Base-by-base conservation (phyloP, 257 asterid species). In the Striga asiatica region DNA sequence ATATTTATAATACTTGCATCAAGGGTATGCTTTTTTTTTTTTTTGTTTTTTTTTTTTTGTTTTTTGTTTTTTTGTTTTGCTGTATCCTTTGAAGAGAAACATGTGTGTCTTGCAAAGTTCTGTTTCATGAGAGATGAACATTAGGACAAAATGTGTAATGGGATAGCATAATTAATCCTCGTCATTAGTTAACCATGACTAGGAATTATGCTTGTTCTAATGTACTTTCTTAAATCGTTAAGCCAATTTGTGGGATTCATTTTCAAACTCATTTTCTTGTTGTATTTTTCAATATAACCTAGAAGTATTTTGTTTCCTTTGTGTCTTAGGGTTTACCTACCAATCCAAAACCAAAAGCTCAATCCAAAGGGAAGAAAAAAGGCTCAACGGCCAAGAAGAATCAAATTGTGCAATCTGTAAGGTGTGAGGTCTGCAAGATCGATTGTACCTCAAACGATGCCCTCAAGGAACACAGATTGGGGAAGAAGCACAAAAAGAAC, bases 371-470 rank as follows among this genome's bases (percentile, higher is more conserved):
- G 61, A 23, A 52, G 35, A 29, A 4, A 10, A 31, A 35, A 23
- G 56, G 74, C 64, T 53, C 58, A 75, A 62, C 34, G 70, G 22
- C 20, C 67, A 82, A 65, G 73, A 82, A 75, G 74, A 70, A 66
- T 2, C 81, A 77, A 75, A 28, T 63, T 14, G 80, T 71, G 34
- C 88, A 80, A 48, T 71, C 89, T 48, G 76, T 67, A 13, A 75
- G 95, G 88, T 81, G 95, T 61, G 85, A 75, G 46, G 67, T 75
- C 45, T 86, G 95, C 77, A 75, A 64, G 65, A 41, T 86, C 29
- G 75, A 67, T 56, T 85, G 89, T 41, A 81, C 75, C 65, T 76
- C 78, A 76, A 71, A 58, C 62, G 74, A 22, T 47, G 81, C 81
- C 61, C 84, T 86, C 11, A 83, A 80, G 42, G 66, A 66, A 34